Percentiles rank a stretch among this genome's conserved stretches.
These are phyloP conservation scores for Seiridium cupressi DNA, from an alignment of 2,329 filamentous ascomycete species.

Conservation along the genomic window DNA sequence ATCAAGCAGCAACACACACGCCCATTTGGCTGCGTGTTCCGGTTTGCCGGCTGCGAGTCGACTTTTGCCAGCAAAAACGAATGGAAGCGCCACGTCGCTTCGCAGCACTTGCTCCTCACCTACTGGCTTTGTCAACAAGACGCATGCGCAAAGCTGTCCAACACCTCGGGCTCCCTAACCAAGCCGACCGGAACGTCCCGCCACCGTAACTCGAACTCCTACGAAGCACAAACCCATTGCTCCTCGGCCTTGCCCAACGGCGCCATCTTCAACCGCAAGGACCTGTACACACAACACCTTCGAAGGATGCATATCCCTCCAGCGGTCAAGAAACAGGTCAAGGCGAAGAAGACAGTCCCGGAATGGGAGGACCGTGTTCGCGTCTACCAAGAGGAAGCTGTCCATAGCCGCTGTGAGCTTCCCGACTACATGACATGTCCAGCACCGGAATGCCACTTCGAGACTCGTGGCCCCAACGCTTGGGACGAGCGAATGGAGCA, in stretches of 20 bases:
- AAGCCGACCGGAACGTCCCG: slow-evolving; percentile 11
- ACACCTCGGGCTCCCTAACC: slow-evolving; percentile 14
- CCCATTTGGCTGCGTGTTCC: slow-evolving; percentile 75
- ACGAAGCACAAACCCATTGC: slow-evolving; percentile 9
- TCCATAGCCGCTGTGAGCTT: slow-evolving; percentile 55
- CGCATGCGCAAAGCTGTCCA: slow-evolving; percentile 40
- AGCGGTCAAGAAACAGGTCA: slow-evolving; percentile 34
- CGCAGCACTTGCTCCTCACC: slow-evolving; percentile 73
- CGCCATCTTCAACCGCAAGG: slow-evolving; percentile 80
- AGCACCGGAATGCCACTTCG: slow-evolving; percentile 53
- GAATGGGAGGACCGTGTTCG: slow-evolving; percentile 55
- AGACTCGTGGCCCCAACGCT: slow-evolving; percentile 60
- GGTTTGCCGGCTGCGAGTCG: slow-evolving; percentile 70
- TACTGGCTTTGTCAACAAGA: slow-evolving; percentile 77
- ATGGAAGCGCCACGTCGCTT: slow-evolving; percentile 86
- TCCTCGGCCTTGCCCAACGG: slow-evolving; percentile 46
- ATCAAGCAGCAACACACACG: slow-evolving; percentile 53
- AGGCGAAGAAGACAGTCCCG: slow-evolving; percentile 30
- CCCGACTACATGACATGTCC: slow-evolving; percentile 63
- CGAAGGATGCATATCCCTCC: slow-evolving; percentile 76
- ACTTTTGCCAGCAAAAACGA: slow-evolving; percentile 85
- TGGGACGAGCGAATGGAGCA: slow-evolving; percentile 91
- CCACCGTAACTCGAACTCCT: slow-evolving; percentile 13
- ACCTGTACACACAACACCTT: slow-evolving; percentile 86
- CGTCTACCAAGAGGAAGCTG: slow-evolving; percentile 56